Conservation (phyloP, 2,329 filamentous ascomycete species). For the Fusarium foetens region DNA sequence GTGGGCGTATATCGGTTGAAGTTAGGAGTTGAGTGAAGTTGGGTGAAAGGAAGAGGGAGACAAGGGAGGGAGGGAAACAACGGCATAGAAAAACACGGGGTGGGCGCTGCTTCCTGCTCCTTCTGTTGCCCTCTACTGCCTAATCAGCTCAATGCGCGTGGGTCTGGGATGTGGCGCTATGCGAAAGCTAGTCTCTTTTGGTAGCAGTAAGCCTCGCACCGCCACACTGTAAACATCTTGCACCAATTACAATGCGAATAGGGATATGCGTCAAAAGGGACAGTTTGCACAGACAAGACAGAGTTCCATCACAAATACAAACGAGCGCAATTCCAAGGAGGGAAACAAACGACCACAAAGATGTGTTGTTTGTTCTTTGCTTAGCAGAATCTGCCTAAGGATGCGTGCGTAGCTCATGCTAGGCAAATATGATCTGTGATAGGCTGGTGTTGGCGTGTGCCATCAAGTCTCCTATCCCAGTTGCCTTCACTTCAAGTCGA, state of each 20-base stretch:
- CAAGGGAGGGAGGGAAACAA: constrained; percentile 14
- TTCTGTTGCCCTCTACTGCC: constrained; percentile 32
- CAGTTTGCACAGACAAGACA: constrained; percentile 16
- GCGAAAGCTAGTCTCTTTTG: constrained; percentile 26
- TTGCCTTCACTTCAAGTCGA: background rate
- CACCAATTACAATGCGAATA: constrained; percentile 27
- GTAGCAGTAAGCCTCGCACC: constrained; percentile 30
- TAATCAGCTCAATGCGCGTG: constrained; percentile 28
- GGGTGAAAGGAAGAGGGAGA: constrained; percentile 30
- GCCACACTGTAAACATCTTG: constrained; percentile 28
- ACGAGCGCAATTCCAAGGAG: background rate
- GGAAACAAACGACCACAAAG: background rate
- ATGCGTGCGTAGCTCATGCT: background rate
- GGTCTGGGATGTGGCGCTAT: constrained; percentile 16
- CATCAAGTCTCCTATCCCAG: background rate
- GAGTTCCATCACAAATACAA: background rate
- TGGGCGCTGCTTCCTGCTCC: constrained; percentile 37
- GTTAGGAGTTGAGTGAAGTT: constrained; percentile 22
- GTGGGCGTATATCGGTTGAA: constrained; percentile 31
- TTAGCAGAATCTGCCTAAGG: background rate
- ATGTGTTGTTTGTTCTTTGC: background rate
- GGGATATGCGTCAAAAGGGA: constrained; percentile 16
- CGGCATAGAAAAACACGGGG: constrained; percentile 43
- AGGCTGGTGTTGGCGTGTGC: background rate
- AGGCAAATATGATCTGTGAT: background rate